These are phyloP conservation scores for Millerozyma miso DNA, from an alignment of 805 yeast species.

Conservation along the genomic window DNA sequence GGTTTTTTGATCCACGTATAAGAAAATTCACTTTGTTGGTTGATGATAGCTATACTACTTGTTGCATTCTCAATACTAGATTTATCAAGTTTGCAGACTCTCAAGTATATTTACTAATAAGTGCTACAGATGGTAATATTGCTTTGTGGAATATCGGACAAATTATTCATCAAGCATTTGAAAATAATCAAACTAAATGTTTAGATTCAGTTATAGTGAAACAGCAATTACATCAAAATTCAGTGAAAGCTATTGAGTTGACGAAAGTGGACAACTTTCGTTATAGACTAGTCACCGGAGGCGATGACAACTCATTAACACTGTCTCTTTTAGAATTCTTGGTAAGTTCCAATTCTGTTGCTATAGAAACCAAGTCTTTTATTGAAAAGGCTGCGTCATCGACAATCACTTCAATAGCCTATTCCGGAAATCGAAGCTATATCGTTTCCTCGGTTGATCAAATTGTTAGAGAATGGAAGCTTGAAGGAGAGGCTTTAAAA, in stretches of 20 bases:
- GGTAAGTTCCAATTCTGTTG: constrained; percentile 9
- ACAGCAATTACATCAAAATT: constrained; percentile 75
- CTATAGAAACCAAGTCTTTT: constrained; percentile 28
- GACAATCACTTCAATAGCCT: constrained; percentile 66
- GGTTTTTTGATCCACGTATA: constrained; percentile 43
- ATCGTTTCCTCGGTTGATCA: constrained; percentile 84
- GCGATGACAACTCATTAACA: constrained; percentile 80
- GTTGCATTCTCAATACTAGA: constrained; percentile 69
- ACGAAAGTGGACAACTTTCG: constrained; percentile 10
- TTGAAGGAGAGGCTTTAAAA: constrained; percentile 17
- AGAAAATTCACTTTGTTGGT: constrained; percentile 42
- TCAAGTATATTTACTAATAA: constrained; percentile 41
- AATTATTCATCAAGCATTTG: not conserved
- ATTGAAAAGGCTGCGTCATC: constrained; percentile 72
- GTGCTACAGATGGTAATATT: constrained; percentile 83
- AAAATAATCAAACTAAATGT: not conserved
- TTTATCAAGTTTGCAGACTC: constrained; percentile 28
- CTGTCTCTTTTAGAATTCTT: constrained; percentile 16
- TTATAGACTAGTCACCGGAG: constrained; percentile 62
- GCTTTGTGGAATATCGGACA: constrained; percentile 54
- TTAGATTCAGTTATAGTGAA: constrained; percentile 30
- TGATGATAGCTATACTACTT: constrained; percentile 57
- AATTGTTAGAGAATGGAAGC: constrained; percentile 60
- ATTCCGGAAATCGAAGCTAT: constrained; percentile 26
- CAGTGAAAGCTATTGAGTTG: constrained; percentile 61